These are phyloP conservation scores for Inonotus obliquus DNA, from an alignment of 1,284 basidiomycete genomes.

Conservation along the genomic window DNA sequence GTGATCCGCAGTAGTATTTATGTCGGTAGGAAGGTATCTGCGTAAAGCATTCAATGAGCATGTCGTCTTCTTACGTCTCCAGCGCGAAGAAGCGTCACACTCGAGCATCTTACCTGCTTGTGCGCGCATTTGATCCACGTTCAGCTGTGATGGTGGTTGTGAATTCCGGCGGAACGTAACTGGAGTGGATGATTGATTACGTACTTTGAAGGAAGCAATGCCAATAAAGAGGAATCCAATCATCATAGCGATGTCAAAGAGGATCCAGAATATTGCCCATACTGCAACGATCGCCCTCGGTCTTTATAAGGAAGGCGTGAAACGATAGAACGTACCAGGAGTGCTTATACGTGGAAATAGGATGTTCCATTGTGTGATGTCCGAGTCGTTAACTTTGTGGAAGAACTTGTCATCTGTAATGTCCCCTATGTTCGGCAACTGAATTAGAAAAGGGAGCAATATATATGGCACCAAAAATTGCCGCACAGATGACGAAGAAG, in stretches of 20 bases:
- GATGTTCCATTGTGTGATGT: conserved; percentile 71
- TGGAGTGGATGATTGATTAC: conserved; percentile 14
- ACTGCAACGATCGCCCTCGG: conserved; percentile 34
- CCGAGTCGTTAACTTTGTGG: conserved; percentile 80
- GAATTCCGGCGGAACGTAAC: not conserved
- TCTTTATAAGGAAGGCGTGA: not conserved
- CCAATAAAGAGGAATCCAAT: conserved; percentile 69
- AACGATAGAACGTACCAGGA: conserved; percentile 45
- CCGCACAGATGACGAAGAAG: conserved; percentile 68
- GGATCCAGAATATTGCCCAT: conserved; percentile 73
- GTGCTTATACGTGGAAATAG: conserved; percentile 62
- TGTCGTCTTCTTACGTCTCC: not conserved
- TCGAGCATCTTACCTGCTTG: conserved; percentile 51
- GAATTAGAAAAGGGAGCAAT: not conserved
- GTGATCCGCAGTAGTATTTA: not conserved
- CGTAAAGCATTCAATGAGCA: not conserved
- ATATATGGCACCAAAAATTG: not conserved
- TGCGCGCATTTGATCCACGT: conserved; percentile 47
- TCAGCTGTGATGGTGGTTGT: conserved; percentile 32
- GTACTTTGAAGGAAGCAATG: conserved; percentile 68
- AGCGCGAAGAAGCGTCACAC: not conserved
- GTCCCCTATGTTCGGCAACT: conserved; percentile 52
- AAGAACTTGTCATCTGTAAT: conserved; percentile 82
- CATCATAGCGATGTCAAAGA: conserved; percentile 62
- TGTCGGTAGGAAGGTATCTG: conserved; percentile 17